Evolutionary conservation across 352 stramenopile species (phyloP).

Genomic region (Pythium apleroticum): DNA sequence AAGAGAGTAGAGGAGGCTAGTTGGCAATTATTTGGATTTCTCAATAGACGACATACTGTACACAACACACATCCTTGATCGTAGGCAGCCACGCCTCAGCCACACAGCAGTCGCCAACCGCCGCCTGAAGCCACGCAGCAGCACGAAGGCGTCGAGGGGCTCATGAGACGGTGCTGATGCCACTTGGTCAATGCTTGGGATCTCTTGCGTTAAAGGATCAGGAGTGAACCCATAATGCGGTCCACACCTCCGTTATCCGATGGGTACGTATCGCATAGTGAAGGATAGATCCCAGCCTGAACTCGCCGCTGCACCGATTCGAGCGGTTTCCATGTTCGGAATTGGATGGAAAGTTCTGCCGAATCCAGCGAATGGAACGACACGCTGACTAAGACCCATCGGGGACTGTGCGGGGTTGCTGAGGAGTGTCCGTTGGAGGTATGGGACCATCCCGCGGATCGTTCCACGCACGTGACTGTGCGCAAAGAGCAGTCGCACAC

Average conservation of each 20-base stretch:
- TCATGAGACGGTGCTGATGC: not conserved
- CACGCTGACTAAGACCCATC: not conserved
- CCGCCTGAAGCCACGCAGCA: not conserved
- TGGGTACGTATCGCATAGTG: not conserved
- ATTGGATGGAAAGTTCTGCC: constrained; percentile 25
- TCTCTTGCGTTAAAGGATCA: not conserved
- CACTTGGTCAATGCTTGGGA: too few species aligned
- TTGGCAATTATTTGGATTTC: constrained; percentile 14
- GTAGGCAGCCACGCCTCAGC: too few species aligned
- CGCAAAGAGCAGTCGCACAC: not conserved
- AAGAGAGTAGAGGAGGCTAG: constrained; percentile 2
- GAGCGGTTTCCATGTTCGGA: not conserved
- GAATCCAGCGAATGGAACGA: constrained; percentile 4
- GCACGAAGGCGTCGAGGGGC: not conserved
- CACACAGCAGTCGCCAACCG: not conserved
- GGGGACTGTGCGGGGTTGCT: not conserved
- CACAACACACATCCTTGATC: not conserved
- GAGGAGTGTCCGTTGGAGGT: constrained; percentile 1
- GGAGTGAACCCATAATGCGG: constrained; percentile 1
- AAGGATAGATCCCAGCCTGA: not conserved
- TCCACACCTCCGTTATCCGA: not conserved
- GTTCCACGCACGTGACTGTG: not conserved
- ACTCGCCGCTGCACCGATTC: not conserved
- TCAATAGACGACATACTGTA: constrained; percentile 27
- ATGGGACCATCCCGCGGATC: not conserved